Base-by-base conservation (phyloP, 2,329 filamentous ascomycete species). In the Aspergillus terreus region DNA sequence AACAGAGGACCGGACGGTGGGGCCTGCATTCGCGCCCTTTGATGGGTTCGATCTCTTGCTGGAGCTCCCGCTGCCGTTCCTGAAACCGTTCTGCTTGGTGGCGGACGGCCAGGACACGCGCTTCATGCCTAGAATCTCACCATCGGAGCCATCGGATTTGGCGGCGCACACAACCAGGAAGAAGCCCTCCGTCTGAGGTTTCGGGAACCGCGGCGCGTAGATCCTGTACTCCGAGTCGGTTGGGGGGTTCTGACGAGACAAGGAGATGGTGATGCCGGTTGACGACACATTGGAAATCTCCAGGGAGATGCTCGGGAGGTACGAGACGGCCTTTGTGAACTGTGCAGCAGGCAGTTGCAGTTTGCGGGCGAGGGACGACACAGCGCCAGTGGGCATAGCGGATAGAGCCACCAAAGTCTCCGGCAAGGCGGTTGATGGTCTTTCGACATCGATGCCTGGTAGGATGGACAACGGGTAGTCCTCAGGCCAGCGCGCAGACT, bases 121-220 rank as follows among this genome's bases (percentile, higher is more conserved):
- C 79, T 96, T 97, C 56, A 99, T 77, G 2, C 88, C 92, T 4
- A 96, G 71, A 36, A 97, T 79, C 60, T 96, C 90, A 53, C 92
- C 90, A 6, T 74, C 80, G 0, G 75, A 76, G 2, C 81, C 62
- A 45, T 65, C 63, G 0, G 64, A 47, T 4, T 59, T 58, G 35
- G 64, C 56, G 32, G 59, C 62, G 6, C 84, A 86, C 0, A 95
- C 80, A 19, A 97, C 67, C 12, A 94, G 82, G 70, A 99, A 97
- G 82, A 86, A 97, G 0, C 92, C 92, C 65, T 99, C 94, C 0
- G 85, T 94, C 71, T 99, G 94, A 14, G 91, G 85, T 72, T 99
- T 99, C 1, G 92, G 92, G 73, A 95, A 97, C 19, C 82, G 81
- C 2, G 95, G 92, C 0, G 94, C 90, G 62, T 86, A 96, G 66